phyloP scores from a whole-genome alignment of 768 basidiomycete species.

The Auricularia sp. region DNA sequence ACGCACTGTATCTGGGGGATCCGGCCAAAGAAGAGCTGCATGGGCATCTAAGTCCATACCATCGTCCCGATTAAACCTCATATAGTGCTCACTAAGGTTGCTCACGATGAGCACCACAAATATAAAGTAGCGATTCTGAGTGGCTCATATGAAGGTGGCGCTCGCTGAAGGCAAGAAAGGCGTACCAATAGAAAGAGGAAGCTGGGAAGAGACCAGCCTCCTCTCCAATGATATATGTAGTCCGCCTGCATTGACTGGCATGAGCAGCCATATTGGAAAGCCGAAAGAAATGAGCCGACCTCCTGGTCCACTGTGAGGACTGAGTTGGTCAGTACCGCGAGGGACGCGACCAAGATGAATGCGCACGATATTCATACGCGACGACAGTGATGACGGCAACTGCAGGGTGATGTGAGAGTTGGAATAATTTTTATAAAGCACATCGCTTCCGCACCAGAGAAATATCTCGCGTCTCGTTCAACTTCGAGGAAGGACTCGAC shows the following conservation, averaged over 20 bases:
- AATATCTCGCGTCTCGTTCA: background rate
- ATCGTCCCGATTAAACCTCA: background rate
- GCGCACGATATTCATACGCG: background rate
- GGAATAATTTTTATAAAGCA: background rate
- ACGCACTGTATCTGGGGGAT: background rate
- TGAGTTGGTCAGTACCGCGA: background rate
- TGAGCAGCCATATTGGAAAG: background rate
- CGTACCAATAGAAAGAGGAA: background rate
- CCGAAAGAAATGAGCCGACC: background rate
- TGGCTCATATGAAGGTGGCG: background rate
- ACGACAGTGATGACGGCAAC: background rate
- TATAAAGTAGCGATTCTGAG: background rate
- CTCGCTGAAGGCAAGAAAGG: no score
- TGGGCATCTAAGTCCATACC: background rate
- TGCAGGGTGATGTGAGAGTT: background rate
- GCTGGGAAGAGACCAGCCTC: background rate
- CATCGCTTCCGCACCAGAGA: background rate
- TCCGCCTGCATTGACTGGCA: background rate
- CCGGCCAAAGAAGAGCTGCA: background rate
- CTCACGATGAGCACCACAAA: background rate
- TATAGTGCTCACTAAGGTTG: background rate
- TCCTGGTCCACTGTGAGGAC: background rate
- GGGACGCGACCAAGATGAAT: background rate
- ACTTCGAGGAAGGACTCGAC: background rate
- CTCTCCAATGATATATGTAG: background rate